Conservation (phyloP, 257 asterid genomes). For the Euphrasia confusa region DNA sequence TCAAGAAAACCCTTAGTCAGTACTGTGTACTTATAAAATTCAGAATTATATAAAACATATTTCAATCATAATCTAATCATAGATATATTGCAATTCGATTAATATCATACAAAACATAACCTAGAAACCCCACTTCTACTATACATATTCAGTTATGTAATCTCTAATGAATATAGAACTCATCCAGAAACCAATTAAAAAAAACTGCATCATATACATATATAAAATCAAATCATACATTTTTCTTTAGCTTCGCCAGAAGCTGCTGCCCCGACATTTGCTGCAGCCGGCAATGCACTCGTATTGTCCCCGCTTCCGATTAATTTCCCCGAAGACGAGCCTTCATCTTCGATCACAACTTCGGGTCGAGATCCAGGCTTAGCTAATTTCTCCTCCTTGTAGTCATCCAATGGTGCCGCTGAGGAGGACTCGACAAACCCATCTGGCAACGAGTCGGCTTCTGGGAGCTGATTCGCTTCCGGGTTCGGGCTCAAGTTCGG, state of each 20-base stretch:
- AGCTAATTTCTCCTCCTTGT: slow-evolving; percentile 64
- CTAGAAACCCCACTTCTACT: not conserved
- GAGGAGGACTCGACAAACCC: slow-evolving; percentile 81
- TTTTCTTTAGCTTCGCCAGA: slow-evolving; percentile 30
- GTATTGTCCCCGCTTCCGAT: slow-evolving; percentile 28
- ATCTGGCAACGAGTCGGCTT: slow-evolving; percentile 82
- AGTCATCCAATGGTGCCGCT: slow-evolving; percentile 41
- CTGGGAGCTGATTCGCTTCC: slow-evolving; percentile 76
- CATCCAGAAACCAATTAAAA: not conserved
- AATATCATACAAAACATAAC: not conserved
- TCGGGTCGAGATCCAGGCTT: slow-evolving; percentile 46
- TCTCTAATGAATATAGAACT: not conserved
- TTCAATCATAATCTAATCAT: not conserved
- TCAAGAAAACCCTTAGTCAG: not conserved
- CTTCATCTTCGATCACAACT: slow-evolving; percentile 38
- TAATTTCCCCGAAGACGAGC: slow-evolving; percentile 19
- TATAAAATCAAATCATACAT: slow-evolving; percentile 26
- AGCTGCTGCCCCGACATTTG: slow-evolving; percentile 24
- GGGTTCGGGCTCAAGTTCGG: slow-evolving; percentile 31
- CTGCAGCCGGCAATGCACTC: slow-evolving; percentile 23
- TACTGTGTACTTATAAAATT: not conserved
- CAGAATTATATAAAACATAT: not conserved
- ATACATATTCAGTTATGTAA: not conserved
- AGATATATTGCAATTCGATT: not conserved
- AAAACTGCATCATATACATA: not conserved